Percentiles rank a stretch among this genome's conserved stretches.
Conservation (phyloP, 257 asterid genomes). For the Penstemon barbatus region DNA sequence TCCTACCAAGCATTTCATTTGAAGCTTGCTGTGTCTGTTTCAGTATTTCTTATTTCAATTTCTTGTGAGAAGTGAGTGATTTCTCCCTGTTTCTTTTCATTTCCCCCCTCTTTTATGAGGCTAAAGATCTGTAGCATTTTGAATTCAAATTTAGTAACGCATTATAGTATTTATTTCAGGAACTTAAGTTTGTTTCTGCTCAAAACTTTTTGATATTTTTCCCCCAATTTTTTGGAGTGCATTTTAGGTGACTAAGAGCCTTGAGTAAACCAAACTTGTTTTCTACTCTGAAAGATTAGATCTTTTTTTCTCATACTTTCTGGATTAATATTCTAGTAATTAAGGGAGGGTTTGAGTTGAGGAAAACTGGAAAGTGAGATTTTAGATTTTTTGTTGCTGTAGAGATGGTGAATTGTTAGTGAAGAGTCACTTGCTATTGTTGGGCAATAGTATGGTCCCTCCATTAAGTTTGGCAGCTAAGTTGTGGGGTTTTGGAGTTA, state of each 20-base stretch:
- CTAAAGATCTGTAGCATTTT: too few relatives aligned
- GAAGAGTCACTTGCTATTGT: constrained; percentile 42
- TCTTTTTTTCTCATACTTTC: constrained; percentile 28
- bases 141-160: constrained; percentile 22
- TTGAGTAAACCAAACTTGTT: too few relatives aligned
- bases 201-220: neutral
- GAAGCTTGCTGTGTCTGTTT: neutral
- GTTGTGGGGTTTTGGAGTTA: constrained; percentile 46
- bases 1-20: neutral
- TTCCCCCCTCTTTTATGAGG: neutral
- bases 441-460: constrained; percentile 59
- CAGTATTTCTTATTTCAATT: neutral
- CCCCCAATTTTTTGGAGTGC: too few relatives aligned
- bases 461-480: constrained; percentile 42
- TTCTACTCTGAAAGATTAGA: constrained; percentile 7
- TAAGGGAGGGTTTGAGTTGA: constrained; percentile 27
- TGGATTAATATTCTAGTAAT: constrained; percentile 24
- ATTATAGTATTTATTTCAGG: too few relatives aligned
- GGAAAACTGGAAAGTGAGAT: constrained; percentile 40
- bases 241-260: too few relatives aligned
- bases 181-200: neutral
- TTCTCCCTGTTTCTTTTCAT: constrained; percentile 3
- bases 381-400: constrained; percentile 37
- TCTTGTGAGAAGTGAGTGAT: neutral
- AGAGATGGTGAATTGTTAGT: constrained; percentile 50